A percentile compares a stretch with the other conserved stretches of the same genome.
Evolutionary conservation across 257 asterid species (phyloP).

Genomic region (Leptodermis oblonga): DNA sequence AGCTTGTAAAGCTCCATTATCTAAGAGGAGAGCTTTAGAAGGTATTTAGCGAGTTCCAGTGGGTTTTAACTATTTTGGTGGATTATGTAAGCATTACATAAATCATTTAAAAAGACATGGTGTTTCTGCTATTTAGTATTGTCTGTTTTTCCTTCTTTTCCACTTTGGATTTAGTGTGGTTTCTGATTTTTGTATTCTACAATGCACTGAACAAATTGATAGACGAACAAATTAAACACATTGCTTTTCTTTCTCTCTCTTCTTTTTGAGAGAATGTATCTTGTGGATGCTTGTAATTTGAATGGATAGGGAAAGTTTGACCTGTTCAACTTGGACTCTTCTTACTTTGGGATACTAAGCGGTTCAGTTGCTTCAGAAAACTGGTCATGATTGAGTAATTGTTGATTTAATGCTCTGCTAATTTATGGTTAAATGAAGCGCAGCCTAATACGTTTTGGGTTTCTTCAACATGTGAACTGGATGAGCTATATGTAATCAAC

Average conservation of each 20-base stretch:
- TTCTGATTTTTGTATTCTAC: background rate
- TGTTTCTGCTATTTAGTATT: conserved; percentile 12
- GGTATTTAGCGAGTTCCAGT: conserved; percentile 43
- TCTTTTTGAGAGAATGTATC: background rate
- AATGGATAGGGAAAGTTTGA: background rate
- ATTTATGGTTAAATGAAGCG: background rate
- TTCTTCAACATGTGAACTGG: background rate
- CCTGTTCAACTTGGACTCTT: too few species aligned
- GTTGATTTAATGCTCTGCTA: background rate
- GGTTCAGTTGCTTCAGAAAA: background rate
- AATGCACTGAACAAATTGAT: background rate
- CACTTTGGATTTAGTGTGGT: background rate
- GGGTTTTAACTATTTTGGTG: background rate
- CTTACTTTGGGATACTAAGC: background rate
- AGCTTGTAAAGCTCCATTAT: conserved; percentile 75
- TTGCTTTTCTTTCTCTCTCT: background rate
- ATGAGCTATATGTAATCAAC: background rate
- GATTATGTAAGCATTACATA: conserved; percentile 15
- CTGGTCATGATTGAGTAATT: background rate
- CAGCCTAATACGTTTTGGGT: background rate
- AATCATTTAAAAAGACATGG: background rate
- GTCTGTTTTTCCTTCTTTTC: background rate
- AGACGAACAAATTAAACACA: background rate
- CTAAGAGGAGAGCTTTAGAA: conserved; percentile 60
- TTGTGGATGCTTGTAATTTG: background rate